Evolutionary conservation across 2,329 filamentous ascomycete species (phyloP), one percentile per base, ranked within the genome.

Genomic region (Aspergillus vadensis): DNA sequence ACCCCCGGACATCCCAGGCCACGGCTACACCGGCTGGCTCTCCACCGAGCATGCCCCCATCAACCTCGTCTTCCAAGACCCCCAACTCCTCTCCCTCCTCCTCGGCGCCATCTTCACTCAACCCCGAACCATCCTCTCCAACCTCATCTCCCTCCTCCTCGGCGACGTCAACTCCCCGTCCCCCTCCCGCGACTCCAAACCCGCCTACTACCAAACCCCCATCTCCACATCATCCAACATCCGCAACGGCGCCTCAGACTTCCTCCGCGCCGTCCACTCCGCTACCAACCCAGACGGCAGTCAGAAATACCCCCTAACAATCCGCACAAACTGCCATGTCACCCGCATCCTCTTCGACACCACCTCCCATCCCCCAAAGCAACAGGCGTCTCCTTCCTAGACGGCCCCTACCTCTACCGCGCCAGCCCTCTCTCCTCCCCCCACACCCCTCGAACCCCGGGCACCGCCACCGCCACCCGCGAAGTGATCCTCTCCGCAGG

Each of bases 141-240:
- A 80, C 14, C 73, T 86, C 27, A 76, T 71, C 4, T 76, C 79
- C 9, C 74, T 83, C 8, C 72, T 85, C 6, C 70, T 77, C 1
- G 77, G 79, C 10, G 83, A 88, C 63, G 79, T 80, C 66, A 87
- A 87, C 70, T 76, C 79, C 48, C 77, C 82, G 63, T 70, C 72
- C 19, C 56, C 70, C 1, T 36, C 55, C 0, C 80, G 85, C 32
- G 86, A 88, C 69, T 73, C 72, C 32, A 65, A 70, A 2, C 76
- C 81, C 15, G 81, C 79, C 1, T 77, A 84, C 59, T 88, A 84
- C 70, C 85, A 88, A 65, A 81, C 89, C 12, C 86, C 87, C 1
- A 80, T 83, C 59, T 74, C 79, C 8, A 72, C 79, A 23, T 74
- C 72, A 57, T 68, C 74, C n/a, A 60, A 25, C 17, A 51, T 63